Conservation (phyloP, 2,329 filamentous ascomycete genomes). For the Xylaria sp. region DNA sequence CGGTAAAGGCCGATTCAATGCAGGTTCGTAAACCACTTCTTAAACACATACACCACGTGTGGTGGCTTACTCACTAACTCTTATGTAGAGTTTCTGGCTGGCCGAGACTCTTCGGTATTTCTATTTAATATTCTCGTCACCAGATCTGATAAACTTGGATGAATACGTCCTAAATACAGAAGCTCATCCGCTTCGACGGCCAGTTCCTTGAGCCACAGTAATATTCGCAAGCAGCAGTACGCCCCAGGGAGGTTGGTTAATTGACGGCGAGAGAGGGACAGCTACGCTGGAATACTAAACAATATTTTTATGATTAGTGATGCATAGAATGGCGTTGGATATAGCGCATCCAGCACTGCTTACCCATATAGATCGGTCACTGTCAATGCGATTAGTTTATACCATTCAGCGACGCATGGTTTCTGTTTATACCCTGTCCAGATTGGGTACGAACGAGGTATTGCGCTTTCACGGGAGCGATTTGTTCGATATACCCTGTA, state of each 20-base stretch:
- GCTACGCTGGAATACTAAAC: background rate
- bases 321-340: conserved; percentile 32
- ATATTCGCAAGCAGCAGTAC: background rate
- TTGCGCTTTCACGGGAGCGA: background rate
- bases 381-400: conserved; percentile 1
- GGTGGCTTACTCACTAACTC: conserved; percentile 58
- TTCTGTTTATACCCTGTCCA: background rate
- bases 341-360: conserved; percentile 14
- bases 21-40: conserved; percentile 36
- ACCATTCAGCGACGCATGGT: background rate
- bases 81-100: conserved; percentile 70
- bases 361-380: conserved; percentile 16
- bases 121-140: conserved; percentile 56
- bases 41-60: background rate
- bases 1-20: conserved; percentile 47
- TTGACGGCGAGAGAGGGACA: background rate
- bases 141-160: conserved; percentile 66
- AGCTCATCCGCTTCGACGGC: conserved; percentile 51
- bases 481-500: background rate
- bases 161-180: conserved; percentile 65
- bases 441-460: background rate
- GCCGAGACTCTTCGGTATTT: conserved; percentile 69
- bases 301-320: conserved; percentile 38
- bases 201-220: conserved; percentile 15
- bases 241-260: background rate